Conservation (phyloP, 768 basidiomycete genomes). For the Trametes sanguinea region DNA sequence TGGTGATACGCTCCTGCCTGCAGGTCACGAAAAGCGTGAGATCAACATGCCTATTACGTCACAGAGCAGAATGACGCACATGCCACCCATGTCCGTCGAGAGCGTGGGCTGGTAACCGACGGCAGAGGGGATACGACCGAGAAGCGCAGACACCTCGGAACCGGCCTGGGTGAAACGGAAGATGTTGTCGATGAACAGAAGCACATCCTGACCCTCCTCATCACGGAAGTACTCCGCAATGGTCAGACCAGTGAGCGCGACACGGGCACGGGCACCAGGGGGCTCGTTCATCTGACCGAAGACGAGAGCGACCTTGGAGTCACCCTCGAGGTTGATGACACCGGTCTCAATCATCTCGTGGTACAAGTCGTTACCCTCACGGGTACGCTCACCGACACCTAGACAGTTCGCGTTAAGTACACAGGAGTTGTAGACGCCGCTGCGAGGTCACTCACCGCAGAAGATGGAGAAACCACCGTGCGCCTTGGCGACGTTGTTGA, state of each 20-base stretch:
- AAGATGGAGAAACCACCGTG: conserved; percentile 99
- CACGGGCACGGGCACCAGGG: conserved; percentile 99
- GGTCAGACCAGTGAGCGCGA: conserved; percentile 97
- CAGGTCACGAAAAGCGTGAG: conserved; percentile 16
- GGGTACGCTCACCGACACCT: conserved; percentile 99
- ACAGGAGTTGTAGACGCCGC: background rate
- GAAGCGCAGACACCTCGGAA: conserved; percentile 99
- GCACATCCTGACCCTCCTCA: conserved; percentile 99
- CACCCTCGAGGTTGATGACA: conserved; percentile 99
- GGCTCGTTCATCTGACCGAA: conserved; percentile 99
- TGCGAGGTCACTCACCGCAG: conserved; percentile 63
- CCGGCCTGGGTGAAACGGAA: conserved; percentile 99
- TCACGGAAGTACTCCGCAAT: conserved; percentile 99
- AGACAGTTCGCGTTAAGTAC: background rate
- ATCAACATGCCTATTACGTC: background rate
- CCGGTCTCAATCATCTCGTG: conserved; percentile 99
- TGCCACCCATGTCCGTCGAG: conserved; percentile 99
- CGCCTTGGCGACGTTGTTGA: conserved; percentile 99
- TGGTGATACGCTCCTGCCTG: conserved; percentile 99
- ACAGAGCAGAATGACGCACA: conserved; percentile 53
- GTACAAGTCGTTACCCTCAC: conserved; percentile 99
- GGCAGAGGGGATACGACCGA: conserved; percentile 99
- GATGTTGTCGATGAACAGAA: conserved; percentile 99
- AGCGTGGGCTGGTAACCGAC: conserved; percentile 99
- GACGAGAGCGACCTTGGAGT: conserved; percentile 99